Base-by-base conservation (phyloP, 768 basidiomycete genomes). In the Rhizopogon vinicolor region DNA sequence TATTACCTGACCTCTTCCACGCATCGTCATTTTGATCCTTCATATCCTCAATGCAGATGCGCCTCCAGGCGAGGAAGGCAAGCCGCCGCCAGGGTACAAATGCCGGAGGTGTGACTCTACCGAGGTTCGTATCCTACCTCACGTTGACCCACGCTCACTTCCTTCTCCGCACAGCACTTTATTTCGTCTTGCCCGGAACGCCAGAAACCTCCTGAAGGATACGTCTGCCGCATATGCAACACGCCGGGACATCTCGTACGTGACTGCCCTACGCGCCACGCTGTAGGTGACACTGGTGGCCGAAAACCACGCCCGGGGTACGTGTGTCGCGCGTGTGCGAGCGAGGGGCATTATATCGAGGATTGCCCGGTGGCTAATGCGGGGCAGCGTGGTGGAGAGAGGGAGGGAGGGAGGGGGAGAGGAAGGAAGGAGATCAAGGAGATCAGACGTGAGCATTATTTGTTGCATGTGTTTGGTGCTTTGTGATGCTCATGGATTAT, bases 261-360 rank as follows among this genome's bases (percentile, higher is more conserved):
- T 39, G 92, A 96, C 66, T 96, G 93, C 70, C 93, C 95, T 1
- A 85, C 86, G 9, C 82, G 81, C 66, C 79, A 89, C 61, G 84
- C 84, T 22, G 75, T 82, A 4, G 91, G 91, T 12, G 91, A 93
- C 65, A 92, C 90, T 1, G 91, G 90, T 13, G 89, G 90, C 8
- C 81, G 77, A 43, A 91, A 91, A 64, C 92, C 93, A 7, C 88
- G 80, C 48, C 80, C 85, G 57, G 92, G 91, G 52, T 98, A 98
- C 63, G 81, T 90, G 12, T 98, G 95, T 72, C 82, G 91, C 40
- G 92, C 93, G 1, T 98, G 95, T 69, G 93, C 89, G 40, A 91
- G 89, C 64, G 87, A 88, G 57, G 73, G 78, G 6, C 96, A 98
- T 73, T 90, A 83, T 63, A 80, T 98, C 49, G 84, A 91, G 46